Percentiles rank a stretch among this genome's conserved stretches.
phyloP scores from a whole-genome alignment of 345 rosid species.

The Arabidopsis suecica region DNA sequence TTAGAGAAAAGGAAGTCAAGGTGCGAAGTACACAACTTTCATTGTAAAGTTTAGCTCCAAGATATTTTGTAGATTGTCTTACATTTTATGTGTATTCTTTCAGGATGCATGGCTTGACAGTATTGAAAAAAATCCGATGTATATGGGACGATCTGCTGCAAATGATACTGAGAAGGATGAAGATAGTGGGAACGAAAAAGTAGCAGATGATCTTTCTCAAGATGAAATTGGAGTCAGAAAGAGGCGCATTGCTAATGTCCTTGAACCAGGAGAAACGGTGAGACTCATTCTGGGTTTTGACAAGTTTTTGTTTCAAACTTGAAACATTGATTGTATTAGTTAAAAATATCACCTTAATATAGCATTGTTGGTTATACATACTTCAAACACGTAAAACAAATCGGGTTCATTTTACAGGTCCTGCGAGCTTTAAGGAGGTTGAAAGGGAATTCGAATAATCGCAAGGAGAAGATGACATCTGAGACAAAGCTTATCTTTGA shows the following conservation, averaged over 20 bases:
- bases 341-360: slow-evolving; percentile 10
- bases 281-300: slow-evolving; percentile 32
- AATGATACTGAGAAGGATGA: slow-evolving; percentile 45
- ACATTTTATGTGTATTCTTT: slow-evolving; percentile 40
- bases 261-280: slow-evolving; percentile 96
- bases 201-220: slow-evolving; percentile 63
- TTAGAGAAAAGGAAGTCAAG: slow-evolving; percentile 74
- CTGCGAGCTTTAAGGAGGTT: slow-evolving; percentile 86
- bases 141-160: slow-evolving; percentile 50
- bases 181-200: slow-evolving; percentile 50
- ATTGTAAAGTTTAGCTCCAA: background rate
- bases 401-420: slow-evolving; percentile 56
- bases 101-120: slow-evolving; percentile 99
- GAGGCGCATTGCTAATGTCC: slow-evolving; percentile 82
- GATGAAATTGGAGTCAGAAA: slow-evolving; percentile 72
- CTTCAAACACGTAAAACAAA: slow-evolving; percentile 18
- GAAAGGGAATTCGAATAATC: slow-evolving; percentile 77
- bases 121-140: slow-evolving; percentile 60
- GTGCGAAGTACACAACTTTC: slow-evolving; percentile 46
- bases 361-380: slow-evolving; percentile 10
- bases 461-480: slow-evolving; percentile 84
- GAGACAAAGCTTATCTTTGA: slow-evolving; percentile 86
- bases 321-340: background rate
- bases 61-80: slow-evolving; percentile 31
- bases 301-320: slow-evolving; percentile 2